Base-by-base conservation (phyloP, 805 yeast genomes). In the Candida endomychidarum region DNA sequence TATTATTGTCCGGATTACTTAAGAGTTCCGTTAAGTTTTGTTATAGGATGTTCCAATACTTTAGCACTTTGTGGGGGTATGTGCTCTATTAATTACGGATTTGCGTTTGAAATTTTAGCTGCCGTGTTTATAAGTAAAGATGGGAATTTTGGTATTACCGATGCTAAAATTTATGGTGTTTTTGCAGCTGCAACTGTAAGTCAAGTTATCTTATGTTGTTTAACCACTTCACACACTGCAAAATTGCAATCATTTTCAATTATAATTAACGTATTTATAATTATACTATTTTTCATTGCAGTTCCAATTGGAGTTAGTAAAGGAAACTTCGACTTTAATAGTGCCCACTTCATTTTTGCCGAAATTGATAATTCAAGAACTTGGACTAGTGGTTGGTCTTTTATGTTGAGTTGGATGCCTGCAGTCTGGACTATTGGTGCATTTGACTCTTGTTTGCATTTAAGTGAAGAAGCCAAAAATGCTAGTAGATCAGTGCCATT, bases 391-490 rank as follows among this genome's bases (percentile, higher is more conserved):
- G 58, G 57, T 5, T 58, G 62, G 61, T 72, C 77, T 33, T 75
- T 67, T 57, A 57, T 80, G 48, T 74, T 74, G 27, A 67, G 74
- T 10, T 76, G 80, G 72, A 72, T 80, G 77, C 81, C 86, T 0
- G 80, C 81, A 1, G 74, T 81, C 41, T 83, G 90, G 89, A 80
- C 86, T 14, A 81, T 83, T 54, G 84, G 85, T 17, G 80, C 84
- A 0, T 82, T 81, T 56, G 88, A 83, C 56, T 75, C 85, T 6
- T 78, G 83, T 51, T 79, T 83, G 36, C 88, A 83, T 62, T 77
- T 81, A 77, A 70, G 83, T 16, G 89, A 83, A 57, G 88, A 83
- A 57, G 83, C 83, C 16, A 65, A 67, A 39, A 75, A 80, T 53
- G 83, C 88, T 17, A 65, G 78, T 4, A 67, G 67, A 37, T 77